Base-by-base conservation (phyloP, 1,284 basidiomycete genomes). In the Marasmius oreades region DNA sequence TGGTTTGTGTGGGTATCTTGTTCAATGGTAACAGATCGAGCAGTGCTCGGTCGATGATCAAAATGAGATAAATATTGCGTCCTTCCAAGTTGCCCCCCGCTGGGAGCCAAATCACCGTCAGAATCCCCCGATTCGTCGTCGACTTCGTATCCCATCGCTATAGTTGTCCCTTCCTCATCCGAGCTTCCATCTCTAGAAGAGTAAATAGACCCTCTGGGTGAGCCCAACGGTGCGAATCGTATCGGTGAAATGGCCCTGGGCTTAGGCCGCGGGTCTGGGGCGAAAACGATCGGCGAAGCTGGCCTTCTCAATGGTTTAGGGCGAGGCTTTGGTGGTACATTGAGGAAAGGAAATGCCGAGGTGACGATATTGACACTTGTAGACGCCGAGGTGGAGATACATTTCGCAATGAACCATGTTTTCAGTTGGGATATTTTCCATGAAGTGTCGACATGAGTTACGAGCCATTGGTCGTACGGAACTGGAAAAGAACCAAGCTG, bases 101-200 rank as follows among this genome's bases (percentile, higher is more conserved):
- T 10, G 5, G 43, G 34, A 43, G 60, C 54, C 18, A 54, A 56
- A 22, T 52, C 56, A 33, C 55, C 61, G 7, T 66, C 47, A 33
- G 48, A 50, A 12, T 63, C 62, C 52, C 47, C 69, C 53, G 61
- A 67, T 47, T 72, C 69, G 28, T 72, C 69, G 53, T 73, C 73
- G 43, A 72, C 72, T 47, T 71, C 70, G 39, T 69, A 70, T 3
- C 67, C 72, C 31, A 53, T 53, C 1, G 61, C 63, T 23, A 64
- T 65, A 6, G 58, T 57, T 4, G 37, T 57, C 20, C 51, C 55
- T 28, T 53, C 61, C 16, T 60, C 69, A 44, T 61, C 63, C 11
- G 63, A 64, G 50, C 64, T 62, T 12, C 69, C 65, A 31, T 66
- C 60, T 55, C 70, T 66, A 51, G 61, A 24, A 24, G 65, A 63